Conservation (phyloP, 129 eudicot species). For the Ambrosia artemisiifolia region DNA sequence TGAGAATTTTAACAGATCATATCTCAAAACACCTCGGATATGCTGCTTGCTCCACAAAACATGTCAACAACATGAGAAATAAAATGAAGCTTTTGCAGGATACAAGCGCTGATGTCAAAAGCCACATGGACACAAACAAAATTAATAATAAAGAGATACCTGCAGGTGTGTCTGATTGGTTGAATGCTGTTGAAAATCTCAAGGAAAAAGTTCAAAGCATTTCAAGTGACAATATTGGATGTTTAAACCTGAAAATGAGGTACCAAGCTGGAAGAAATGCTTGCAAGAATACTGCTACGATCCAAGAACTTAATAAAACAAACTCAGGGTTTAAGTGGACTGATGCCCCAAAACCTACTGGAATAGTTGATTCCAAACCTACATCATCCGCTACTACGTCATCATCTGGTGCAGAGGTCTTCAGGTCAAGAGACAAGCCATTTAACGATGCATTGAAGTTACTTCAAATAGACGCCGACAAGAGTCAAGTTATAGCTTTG, state of each 20-base stretch:
- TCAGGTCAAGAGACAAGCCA: not conserved
- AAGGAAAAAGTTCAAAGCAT: not conserved
- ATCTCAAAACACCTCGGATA: not conserved
- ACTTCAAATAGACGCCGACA: not conserved
- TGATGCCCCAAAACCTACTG: not conserved
- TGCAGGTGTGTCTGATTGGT: not conserved
- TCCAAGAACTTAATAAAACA: not conserved
- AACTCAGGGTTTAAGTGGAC: not conserved
- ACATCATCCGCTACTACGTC: not conserved
- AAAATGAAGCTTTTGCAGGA: not conserved
- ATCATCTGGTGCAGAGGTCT: not conserved
- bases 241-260: not conserved
- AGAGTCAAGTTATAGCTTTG: not conserved
- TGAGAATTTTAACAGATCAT: not conserved
- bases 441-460: not conserved
- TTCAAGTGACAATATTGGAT: not conserved
- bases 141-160: not conserved
- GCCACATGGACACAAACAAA: not conserved
- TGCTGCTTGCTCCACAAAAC: not conserved
- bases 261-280: not conserved
- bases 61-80: not conserved
- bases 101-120: not conserved
- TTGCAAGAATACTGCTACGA: not conserved
- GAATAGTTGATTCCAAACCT: not conserved
- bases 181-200: not conserved